Conservation (phyloP, 2,329 filamentous ascomycete species). For the Aspergillus nomiae region DNA sequence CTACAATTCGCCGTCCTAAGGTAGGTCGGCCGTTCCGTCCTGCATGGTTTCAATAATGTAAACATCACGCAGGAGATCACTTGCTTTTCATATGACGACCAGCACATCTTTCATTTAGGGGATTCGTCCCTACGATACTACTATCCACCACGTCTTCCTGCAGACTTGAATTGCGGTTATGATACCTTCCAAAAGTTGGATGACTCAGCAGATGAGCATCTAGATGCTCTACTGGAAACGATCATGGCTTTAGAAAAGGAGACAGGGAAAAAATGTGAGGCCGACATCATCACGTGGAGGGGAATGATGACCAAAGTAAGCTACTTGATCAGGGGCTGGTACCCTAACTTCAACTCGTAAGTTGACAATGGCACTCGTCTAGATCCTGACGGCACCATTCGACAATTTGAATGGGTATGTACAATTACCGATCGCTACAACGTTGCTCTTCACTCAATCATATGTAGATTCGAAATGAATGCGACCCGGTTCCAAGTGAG, state of each 20-base stretch:
- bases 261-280: constrained; percentile 67
- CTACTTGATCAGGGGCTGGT: not conserved
- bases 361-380: not conserved
- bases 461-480: constrained; percentile 85
- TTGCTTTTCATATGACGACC: constrained; percentile 88
- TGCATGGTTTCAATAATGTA: constrained; percentile 5
- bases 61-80: constrained; percentile 73
- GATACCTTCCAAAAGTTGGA: constrained; percentile 81
- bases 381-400: constrained; percentile 86
- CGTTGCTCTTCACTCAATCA: constrained; percentile 12
- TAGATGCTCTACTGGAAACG: constrained; percentile 78
- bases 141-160: constrained; percentile 71
- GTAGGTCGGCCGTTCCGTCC: constrained; percentile 42
- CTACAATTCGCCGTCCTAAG: constrained; percentile 74
- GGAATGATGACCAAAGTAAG: constrained; percentile 97
- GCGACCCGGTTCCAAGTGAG: constrained; percentile 83
- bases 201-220: constrained; percentile 79
- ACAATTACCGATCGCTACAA: not conserved
- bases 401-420: constrained; percentile 76
- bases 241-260: constrained; percentile 73
- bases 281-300: constrained; percentile 86
- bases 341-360: not conserved
- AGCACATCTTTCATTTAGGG: constrained; percentile 74
- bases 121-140: constrained; percentile 85
- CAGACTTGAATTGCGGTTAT: constrained; percentile 78